Evolutionary conservation across 371 early-diverging fungal species (phyloP), one percentile per base, ranked within the genome.

Genomic region (Apophysomyces variabilis): DNA sequence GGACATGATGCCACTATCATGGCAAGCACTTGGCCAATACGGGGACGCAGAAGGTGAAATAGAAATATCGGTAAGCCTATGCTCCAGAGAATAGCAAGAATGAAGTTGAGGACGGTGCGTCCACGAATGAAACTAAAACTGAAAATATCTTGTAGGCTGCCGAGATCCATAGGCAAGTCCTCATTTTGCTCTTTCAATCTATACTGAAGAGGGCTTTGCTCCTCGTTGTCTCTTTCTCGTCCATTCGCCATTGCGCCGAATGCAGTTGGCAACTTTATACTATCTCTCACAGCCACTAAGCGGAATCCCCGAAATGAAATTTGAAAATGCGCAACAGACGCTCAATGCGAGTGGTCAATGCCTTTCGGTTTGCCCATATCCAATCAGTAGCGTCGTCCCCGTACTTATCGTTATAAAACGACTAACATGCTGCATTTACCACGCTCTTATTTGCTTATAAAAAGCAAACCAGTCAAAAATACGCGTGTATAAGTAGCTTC

Each of bases 1-100:
- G 78, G 78, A 26, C 69, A 69, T 3, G 78, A 63, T 3, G 78
- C 78, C 13, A 75, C 67, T 7, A 78, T 70, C 78, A 78, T 78
- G 7, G 75, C 75, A n/a, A 73, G 43, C 4, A 78, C 73, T 67
- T 78, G 78, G 7, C 75, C 75, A 12, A 78, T 41, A 37, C 61
- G 62, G 7, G 75, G 75, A 37, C 65, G 60, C 35, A 78, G 56
- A 21, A 78, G 45, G 26, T 75, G 69, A 46, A 70, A 78, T 14
- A 78, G 18, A 14, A 78, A 50, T 36, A 78, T 75, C 18, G 78
- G 78, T n/a, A 78, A 36, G 4, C 78, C 78, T 38, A 78, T 75
- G 35, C 70, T 72, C 78, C 78, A 78, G 7, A 78, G 50, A 26
- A 78, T 69, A 9, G 78, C 78, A 7, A 78, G 62, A 21, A 78